Evolutionary conservation across 495 filamentous ascomycete species (phyloP), one percentile per base, ranked within the genome.

Genomic region (Eremomyces bilateralis): DNA sequence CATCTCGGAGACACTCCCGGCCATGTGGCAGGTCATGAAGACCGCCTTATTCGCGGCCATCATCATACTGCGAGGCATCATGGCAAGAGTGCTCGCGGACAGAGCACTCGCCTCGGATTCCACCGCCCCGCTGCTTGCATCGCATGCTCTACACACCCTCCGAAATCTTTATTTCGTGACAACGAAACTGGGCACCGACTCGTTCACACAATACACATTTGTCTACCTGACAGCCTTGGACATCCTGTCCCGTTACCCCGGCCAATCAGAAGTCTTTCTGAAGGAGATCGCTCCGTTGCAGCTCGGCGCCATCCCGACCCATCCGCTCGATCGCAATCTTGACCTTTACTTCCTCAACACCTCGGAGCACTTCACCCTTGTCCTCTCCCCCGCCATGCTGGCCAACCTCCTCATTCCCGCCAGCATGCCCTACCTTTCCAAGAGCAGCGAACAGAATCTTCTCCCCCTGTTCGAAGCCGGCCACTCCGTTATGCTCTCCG

Each of bases 311-410:
- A 76, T 92, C 16, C 80, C 88, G 0, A 44, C 56, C 0, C 73
- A 78, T 50, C 77, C 84, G 1, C 58, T 90, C 12, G 71, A 85
- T 43, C 63, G 81, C 31, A 80, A 69, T 42, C 59, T 81, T 8
- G 79, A 91, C 52, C 70, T 92, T 34, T 97, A 77, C 63, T 95
- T 91, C 54, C 67, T 97, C 29, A 93, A 93, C 49, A 71, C 69
- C 1, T 69, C 74, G 10, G 88, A 97, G 48, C 80, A 93, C 46
- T 76, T 95, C 47, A 74, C 79, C 0, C 54, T 80, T 15, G 54
- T 71, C 15, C 54, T 95, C 4, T 56, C 76, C 0, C 62, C 74
- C 1, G 47, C 59, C 5, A 60, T 64, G 15, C 77, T 68, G 46
- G 80, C 91, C 42, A 60, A 73, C 10, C 58, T 92, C 1, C 64